Base-by-base conservation (phyloP, 2,329 filamentous ascomycete genomes). In the Colletotrichum orbiculare region DNA sequence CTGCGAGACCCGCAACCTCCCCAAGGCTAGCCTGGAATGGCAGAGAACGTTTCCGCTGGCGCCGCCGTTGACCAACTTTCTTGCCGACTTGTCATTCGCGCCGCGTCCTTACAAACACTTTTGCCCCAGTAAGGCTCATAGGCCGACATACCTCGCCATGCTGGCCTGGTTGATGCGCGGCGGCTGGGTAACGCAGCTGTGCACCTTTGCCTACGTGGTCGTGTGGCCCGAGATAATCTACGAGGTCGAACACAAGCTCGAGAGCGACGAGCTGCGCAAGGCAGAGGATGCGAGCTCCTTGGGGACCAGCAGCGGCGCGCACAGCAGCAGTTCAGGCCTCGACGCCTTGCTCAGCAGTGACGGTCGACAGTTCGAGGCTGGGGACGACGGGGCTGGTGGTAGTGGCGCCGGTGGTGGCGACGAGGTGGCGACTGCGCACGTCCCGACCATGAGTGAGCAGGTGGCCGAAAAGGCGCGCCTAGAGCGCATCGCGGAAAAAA, bases 151-250 rank as follows among this genome's bases (percentile, higher is more conserved):
- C 76, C 90, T 98, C 77, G 87, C 92, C 39, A 97, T 98, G 77
- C 82, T 99, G 34, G 94, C 93, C 25, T 99, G 95, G 93, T 85
- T 99, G 8, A 89, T 98, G 81, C 89, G 94, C 45, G 91, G 93
- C 50, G 94, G 93, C 12, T 97, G 96, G 92, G 94, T 97, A 1
- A 97, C 92, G 1, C 94, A 97, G 75, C 85, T 99, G 6, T 92
- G 94, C 68, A 96, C 93, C 1, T 97, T 96, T 76, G 93, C 91
- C 11, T 97, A 96, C 83, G 88, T 98, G 47, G 87, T 95, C 54
- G 91, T 96, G 46, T 90, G 90, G 78, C 89, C 91, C 2, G 90
- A 95, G 73, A 91, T 97, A 67, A 89, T 96, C 71, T 90, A 91
- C 72, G 90, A 92, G 69, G 93, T 96, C 3, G 89, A 92, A 55